Evolutionary conservation across 2,329 filamentous ascomycete genomes (phyloP).

Genomic region (Alternaria metachromatica): DNA sequence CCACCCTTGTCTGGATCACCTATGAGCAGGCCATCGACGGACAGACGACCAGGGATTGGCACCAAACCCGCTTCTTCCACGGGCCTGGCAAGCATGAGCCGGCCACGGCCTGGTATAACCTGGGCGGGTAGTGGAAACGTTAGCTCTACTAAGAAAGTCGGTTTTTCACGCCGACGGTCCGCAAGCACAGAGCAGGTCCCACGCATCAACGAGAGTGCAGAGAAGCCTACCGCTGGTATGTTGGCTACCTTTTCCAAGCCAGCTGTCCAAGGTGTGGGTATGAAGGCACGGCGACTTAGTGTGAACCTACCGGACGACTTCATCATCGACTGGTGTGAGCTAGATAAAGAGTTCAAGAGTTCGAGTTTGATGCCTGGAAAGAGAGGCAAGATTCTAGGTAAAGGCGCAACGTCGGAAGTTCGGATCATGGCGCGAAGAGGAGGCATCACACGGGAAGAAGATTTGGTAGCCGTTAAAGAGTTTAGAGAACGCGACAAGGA

Average conservation of each 20-base stretch:
- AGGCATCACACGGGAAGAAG: slow-evolving; percentile 61
- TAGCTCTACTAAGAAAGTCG: slow-evolving; percentile 26
- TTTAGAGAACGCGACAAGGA: slow-evolving; percentile 75
- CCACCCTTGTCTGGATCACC: slow-evolving; percentile 48
- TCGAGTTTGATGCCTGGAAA: slow-evolving; percentile 72
- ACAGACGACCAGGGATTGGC: slow-evolving; percentile 16
- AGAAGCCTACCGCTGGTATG: slow-evolving; percentile 42
- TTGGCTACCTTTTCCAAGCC: slow-evolving; percentile 46
- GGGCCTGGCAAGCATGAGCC: slow-evolving; percentile 37
- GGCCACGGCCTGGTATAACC: slow-evolving; percentile 34
- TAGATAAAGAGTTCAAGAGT: slow-evolving; percentile 72
- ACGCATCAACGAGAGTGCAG: slow-evolving; percentile 27
- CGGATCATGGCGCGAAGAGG: slow-evolving; percentile 78
- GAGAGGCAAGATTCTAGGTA: slow-evolving; percentile 77
- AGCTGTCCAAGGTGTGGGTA: slow-evolving; percentile 73
- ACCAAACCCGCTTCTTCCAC: slow-evolving; percentile 39
- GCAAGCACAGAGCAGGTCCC: slow-evolving; percentile 47
- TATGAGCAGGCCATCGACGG: slow-evolving; percentile 39
- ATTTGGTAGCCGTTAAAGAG: slow-evolving; percentile 85
- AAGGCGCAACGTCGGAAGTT: slow-evolving; percentile 83
- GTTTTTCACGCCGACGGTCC: slow-evolving; percentile 42
- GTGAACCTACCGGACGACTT: slow-evolving; percentile 77
- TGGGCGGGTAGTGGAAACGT: slow-evolving; percentile 36
- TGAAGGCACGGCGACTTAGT: slow-evolving; percentile 81
- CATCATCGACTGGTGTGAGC: slow-evolving; percentile 71